Conservation (phyloP, 208 protist species). For the Acanthamoeba castellanii region DNA sequence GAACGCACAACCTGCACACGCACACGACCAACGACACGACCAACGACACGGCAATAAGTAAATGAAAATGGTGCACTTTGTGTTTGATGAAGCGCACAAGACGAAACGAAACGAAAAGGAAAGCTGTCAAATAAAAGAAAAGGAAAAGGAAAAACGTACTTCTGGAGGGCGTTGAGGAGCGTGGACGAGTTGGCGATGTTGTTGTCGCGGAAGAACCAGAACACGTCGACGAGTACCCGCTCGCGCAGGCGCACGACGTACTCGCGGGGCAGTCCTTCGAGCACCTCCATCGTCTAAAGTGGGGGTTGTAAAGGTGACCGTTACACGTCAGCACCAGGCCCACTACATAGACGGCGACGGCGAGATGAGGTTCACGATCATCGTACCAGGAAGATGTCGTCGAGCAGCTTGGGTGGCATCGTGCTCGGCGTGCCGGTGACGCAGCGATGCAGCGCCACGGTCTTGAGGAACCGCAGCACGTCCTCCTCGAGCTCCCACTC, state of each 20-base stretch:
- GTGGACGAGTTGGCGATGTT: constrained; percentile 11
- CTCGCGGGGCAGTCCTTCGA: constrained; percentile 37
- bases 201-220: constrained; percentile 65
- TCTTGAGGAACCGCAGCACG: constrained; percentile 59
- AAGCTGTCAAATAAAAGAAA: too few species aligned
- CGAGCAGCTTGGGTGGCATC: constrained; percentile 14
- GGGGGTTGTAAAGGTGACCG: too few species aligned
- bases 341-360: too few species aligned
- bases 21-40: too few species aligned
- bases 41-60: too few species aligned
- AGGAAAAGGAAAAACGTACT: too few species aligned
- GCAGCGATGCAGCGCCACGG: constrained; percentile 51
- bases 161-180: constrained; percentile 13
- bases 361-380: too few species aligned
- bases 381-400: constrained; percentile 67
- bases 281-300: constrained; percentile 22
- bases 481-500: constrained; percentile 68
- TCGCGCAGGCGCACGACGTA: constrained; percentile 38
- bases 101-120: too few species aligned
- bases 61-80: too few species aligned
- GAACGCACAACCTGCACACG: background rate
- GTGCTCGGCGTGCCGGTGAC: background rate
- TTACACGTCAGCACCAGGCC: too few species aligned
- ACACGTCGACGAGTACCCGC: constrained; percentile 9
- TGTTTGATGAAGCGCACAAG: too few species aligned